These are phyloP conservation scores for Moniliella sp. DNA, from an alignment of 1,284 basidiomycete genomes.

Conservation along the genomic window DNA sequence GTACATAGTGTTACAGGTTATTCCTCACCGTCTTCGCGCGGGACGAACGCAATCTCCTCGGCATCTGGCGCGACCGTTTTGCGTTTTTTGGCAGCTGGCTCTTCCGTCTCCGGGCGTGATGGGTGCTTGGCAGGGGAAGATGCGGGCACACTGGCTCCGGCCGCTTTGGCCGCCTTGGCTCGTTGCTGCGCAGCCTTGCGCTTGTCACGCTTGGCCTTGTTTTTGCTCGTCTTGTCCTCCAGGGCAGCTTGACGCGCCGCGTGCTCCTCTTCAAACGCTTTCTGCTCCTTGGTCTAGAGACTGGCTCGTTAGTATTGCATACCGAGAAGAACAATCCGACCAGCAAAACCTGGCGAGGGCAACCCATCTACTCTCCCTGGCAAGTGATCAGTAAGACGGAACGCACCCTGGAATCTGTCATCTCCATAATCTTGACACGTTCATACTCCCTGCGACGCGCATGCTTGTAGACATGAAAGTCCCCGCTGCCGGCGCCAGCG, in stretches of 20 bases:
- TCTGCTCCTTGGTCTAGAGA: conserved; percentile 7
- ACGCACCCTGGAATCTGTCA: conserved; percentile 51
- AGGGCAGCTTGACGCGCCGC: not conserved
- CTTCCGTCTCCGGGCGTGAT: not conserved
- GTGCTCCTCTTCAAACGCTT: not conserved
- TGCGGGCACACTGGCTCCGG: not conserved
- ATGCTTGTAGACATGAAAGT: conserved; percentile 81
- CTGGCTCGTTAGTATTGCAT: not conserved
- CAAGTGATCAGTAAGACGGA: not conserved
- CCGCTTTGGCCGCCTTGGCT: not conserved
- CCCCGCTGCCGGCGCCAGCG: conserved; percentile 31
- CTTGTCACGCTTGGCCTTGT: conserved; percentile 1
- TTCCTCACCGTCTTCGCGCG: no score
- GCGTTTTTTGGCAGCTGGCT: not conserved
- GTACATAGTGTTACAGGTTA: no score
- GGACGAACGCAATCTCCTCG: no score
- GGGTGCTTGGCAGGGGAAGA: not conserved
- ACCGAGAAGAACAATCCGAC: not conserved
- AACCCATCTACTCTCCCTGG: not conserved
- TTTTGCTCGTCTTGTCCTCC: conserved; percentile 2
- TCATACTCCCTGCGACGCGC: conserved; percentile 81
- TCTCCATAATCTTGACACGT: conserved; percentile 69
- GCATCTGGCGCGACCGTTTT: not conserved
- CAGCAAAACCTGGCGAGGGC: not conserved
- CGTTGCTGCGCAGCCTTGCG: not conserved